A percentile compares a stretch with the other conserved stretches of the same genome.
Conservation (phyloP, 352 stramenopile species). For the Aphanomyces cochlioides region DNA sequence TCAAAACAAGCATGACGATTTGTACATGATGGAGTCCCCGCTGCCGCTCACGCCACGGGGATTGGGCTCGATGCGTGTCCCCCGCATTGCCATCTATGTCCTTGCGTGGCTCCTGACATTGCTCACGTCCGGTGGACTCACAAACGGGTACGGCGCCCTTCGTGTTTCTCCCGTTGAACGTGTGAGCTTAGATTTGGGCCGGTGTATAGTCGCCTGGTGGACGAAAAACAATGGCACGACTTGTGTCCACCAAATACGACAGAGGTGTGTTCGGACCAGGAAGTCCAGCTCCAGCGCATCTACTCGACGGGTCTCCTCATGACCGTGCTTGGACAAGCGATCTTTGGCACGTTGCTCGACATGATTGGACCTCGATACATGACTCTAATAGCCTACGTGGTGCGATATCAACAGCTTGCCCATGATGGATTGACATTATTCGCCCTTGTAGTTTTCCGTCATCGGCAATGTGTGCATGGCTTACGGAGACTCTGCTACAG, state of each 20-base stretch:
- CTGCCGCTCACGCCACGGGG: too few species aligned
- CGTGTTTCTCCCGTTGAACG: background rate
- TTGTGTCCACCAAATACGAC: conserved; percentile 23
- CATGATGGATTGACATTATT: background rate
- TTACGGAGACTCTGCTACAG: conserved; percentile 13
- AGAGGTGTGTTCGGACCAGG: conserved; percentile 15
- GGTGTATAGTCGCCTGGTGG: conserved; percentile 11
- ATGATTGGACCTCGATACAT: conserved; percentile 6
- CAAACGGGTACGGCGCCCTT: background rate
- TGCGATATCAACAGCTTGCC: background rate
- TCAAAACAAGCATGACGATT: too few species aligned
- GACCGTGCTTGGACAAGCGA: conserved; percentile 12
- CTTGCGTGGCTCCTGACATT: conserved; percentile 6
- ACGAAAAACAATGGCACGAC: conserved; percentile 27
- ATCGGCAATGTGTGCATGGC: conserved; percentile 26
- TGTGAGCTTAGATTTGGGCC: conserved; percentile 18
- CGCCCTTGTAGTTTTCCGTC: conserved; percentile 18
- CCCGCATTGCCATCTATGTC: background rate
- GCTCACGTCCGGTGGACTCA: conserved; percentile 17
- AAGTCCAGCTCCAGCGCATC: conserved; percentile 22
- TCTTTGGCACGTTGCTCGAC: conserved; percentile 20
- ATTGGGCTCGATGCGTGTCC: too few species aligned
- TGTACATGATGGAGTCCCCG: too few species aligned
- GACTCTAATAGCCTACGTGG: background rate
- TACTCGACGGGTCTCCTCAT: conserved; percentile 24